These are phyloP conservation scores for Haplosporangium sp. DNA, from an alignment of 371 early-diverging fungal species.

Conservation along the genomic window DNA sequence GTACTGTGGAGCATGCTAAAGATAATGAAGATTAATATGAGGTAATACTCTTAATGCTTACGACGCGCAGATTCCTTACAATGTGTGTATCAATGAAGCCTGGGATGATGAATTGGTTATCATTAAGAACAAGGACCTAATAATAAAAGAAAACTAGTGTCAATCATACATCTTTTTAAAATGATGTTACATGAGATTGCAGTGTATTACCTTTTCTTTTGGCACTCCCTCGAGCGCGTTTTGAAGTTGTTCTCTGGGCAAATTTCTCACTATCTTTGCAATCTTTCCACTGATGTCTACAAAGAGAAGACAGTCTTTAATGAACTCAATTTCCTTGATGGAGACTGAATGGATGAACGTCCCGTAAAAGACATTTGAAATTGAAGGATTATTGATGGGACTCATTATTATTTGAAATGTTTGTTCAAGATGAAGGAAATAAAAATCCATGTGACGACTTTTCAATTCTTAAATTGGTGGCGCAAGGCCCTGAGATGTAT, in stretches of 20 bases:
- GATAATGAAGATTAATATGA: neutral
- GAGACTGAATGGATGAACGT: conserved; percentile 77
- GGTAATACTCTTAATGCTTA: too few species aligned
- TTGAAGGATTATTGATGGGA: conserved; percentile 23
- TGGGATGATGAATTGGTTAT: conserved; percentile 83
- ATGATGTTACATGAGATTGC: neutral
- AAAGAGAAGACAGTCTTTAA: conserved; percentile 67
- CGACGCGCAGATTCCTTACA: conserved; percentile 40
- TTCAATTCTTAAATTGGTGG: too few species aligned
- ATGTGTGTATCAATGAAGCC: conserved; percentile 94
- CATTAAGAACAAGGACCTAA: conserved; percentile 60
- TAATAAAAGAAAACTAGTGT: neutral
- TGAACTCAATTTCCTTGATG: conserved; percentile 67
- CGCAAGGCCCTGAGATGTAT: too few species aligned
- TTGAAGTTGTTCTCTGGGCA: conserved; percentile 25
- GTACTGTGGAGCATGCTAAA: conserved; percentile 94
- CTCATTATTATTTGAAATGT: conserved; percentile 9
- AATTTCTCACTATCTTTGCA: conserved; percentile 60
- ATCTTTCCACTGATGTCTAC: conserved; percentile 69
- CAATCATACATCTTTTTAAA: neutral
- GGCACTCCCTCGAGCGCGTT: conserved; percentile 14
- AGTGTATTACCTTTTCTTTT: conserved; percentile 20
- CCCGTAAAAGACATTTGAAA: conserved; percentile 67
- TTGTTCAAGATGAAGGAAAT: neutral
- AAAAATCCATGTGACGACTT: too few species aligned